phyloP scores from a whole-genome alignment of 106 monocot genomes.

The Allium cepa region DNA sequence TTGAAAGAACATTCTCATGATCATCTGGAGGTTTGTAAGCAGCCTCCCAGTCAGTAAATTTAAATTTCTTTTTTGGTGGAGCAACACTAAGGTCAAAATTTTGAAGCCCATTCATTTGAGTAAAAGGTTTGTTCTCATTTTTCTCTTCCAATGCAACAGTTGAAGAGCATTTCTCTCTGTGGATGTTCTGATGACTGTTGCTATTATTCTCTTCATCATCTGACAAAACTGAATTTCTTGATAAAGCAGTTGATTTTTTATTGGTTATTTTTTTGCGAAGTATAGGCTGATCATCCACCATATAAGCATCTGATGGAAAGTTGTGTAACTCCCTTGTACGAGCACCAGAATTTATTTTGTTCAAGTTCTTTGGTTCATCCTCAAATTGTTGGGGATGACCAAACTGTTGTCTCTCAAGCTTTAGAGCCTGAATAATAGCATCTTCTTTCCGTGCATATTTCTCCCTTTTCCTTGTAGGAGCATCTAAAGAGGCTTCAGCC shows the following conservation, averaged over 20 bases:
- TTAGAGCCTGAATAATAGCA: constrained; percentile 98
- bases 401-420: constrained; percentile 42
- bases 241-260: neutral
- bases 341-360: constrained; percentile 5
- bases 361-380: constrained; percentile 23
- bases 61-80: constrained; percentile 46
- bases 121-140: constrained; percentile 22
- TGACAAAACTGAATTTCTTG: neutral
- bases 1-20: too few relatives aligned
- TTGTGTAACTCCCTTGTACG: constrained; percentile 24
- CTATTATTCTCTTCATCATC: neutral
- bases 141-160: neutral
- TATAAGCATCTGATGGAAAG: constrained; percentile 19
- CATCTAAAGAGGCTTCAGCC: constrained; percentile 76
- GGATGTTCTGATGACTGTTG: neutral
- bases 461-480: constrained; percentile 87
- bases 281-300: constrained; percentile 18
- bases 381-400: constrained; percentile 22
- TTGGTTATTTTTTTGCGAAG: constrained; percentile 4
- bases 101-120: constrained; percentile 55
- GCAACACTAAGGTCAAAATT: constrained; percentile 54
- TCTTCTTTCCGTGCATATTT: constrained; percentile 97
- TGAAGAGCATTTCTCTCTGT: neutral
- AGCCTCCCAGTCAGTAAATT: constrained; percentile 24
- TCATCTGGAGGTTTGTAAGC: constrained; percentile 3